Conservation (phyloP, 371 early-diverging fungal genomes). For the Dipsacomyces acuminosporus region DNA sequence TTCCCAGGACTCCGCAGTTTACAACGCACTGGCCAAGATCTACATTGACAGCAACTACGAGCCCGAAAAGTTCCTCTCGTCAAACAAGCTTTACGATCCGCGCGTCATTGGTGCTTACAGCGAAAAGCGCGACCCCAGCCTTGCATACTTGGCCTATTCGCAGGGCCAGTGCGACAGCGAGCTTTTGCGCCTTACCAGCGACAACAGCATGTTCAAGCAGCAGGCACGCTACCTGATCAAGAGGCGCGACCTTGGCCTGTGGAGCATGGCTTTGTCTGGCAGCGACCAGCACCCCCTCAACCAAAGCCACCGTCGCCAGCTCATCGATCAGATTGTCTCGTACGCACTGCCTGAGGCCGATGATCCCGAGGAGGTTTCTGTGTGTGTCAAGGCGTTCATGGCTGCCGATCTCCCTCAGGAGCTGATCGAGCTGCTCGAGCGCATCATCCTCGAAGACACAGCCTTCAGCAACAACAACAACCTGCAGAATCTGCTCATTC, state of each 20-base stretch:
- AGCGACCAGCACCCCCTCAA: constrained; percentile 64
- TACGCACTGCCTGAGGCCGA: constrained; percentile 92
- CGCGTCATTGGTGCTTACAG: constrained; percentile 92
- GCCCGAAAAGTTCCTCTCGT: constrained; percentile 90
- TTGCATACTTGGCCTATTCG: constrained; percentile 93
- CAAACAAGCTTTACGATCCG: constrained; percentile 88
- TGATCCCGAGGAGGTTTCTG: constrained; percentile 95
- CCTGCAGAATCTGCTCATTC: constrained; percentile 92
- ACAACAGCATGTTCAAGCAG: constrained; percentile 98
- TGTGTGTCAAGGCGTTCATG: constrained; percentile 97
- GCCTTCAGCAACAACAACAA: constrained; percentile 94
- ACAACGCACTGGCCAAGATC: constrained; percentile 97
- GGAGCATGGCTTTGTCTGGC: constrained; percentile 70
- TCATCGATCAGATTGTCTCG: constrained; percentile 83
- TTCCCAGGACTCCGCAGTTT: constrained; percentile 79
- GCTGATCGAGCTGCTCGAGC: constrained; percentile 93
- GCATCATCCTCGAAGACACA: constrained; percentile 83
- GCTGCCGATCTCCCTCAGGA: constrained; percentile 91
- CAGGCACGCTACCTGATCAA: constrained; percentile 93
- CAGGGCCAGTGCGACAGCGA: constrained; percentile 93
- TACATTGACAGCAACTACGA: constrained; percentile 98
- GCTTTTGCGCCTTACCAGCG: constrained; percentile 88
- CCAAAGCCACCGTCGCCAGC: constrained; percentile 65
- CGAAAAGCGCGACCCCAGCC: constrained; percentile 95
- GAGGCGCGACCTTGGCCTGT: constrained; percentile 79